Conservation (phyloP, 1,139 yeast species). For the Sugiyamaella neomexicana region DNA sequence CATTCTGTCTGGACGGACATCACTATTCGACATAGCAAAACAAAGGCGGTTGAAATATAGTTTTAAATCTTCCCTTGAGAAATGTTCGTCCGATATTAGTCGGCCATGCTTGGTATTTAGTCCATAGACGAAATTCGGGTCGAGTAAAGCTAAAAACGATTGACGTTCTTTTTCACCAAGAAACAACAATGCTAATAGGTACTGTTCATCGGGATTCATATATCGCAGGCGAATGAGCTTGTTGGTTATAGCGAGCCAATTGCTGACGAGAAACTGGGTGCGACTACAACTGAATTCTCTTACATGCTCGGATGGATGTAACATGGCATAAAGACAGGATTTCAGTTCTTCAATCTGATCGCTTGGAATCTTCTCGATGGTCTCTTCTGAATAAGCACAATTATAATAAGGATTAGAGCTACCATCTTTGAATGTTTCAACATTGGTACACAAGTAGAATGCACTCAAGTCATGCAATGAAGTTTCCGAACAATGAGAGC, state of each 20-base stretch:
- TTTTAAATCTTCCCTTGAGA: neutral
- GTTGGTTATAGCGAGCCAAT: neutral
- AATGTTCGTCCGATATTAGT: neutral
- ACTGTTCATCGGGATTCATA: constrained; percentile 12
- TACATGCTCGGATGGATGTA: neutral
- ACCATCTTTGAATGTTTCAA: neutral
- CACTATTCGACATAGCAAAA: neutral
- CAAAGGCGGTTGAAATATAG: neutral
- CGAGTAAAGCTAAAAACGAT: neutral
- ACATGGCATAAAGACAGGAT: neutral
- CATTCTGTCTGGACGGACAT: neutral
- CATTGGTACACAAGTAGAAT: neutral
- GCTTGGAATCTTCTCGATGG: neutral
- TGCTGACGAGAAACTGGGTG: neutral
- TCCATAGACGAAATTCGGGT: neutral
- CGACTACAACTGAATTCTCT: neutral
- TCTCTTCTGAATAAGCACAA: neutral
- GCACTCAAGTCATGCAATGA: neutral
- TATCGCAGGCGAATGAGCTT: neutral
- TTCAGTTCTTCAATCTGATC: neutral
- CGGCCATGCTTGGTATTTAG: neutral
- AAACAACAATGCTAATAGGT: neutral
- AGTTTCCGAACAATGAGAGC: neutral
- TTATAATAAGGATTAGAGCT: neutral
- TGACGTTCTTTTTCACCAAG: constrained; percentile 3